These are phyloP conservation scores for Melampsora abietis-canadensis DNA, from an alignment of 1,284 basidiomycete genomes.

Conservation along the genomic window DNA sequence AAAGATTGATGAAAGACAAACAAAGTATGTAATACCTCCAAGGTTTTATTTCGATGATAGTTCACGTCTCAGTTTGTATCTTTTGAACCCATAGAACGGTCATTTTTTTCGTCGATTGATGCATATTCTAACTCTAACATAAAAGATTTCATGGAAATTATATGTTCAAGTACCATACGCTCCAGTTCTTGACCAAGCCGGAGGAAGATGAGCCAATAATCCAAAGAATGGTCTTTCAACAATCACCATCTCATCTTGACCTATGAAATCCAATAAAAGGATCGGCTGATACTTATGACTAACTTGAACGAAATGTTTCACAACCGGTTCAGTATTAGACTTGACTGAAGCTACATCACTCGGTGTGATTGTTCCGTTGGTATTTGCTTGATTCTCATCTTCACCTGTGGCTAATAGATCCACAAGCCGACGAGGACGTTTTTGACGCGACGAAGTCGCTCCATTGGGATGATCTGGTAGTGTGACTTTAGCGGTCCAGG, in stretches of 20 bases:
- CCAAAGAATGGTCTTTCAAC: constrained; percentile 31
- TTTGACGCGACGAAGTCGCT: neutral
- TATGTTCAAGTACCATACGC: constrained; percentile 17
- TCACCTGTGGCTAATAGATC: neutral
- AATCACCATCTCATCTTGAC: constrained; percentile 6
- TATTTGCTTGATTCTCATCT: neutral
- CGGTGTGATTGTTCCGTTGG: neutral
- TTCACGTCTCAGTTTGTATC: too few species aligned
- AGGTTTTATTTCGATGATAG: too few species aligned
- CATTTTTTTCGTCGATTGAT: too few species aligned
- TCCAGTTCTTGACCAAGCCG: constrained; percentile 13
- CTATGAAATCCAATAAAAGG: neutral
- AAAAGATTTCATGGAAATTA: too few species aligned
- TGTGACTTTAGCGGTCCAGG: constrained; percentile 10
- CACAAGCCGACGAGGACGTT: neutral
- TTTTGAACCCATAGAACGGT: too few species aligned
- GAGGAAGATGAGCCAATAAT: neutral
- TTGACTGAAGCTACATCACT: neutral
- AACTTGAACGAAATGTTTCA: neutral
- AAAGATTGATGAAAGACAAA: too few species aligned
- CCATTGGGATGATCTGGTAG: neutral
- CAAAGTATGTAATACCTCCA: too few species aligned
- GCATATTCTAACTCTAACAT: too few species aligned
- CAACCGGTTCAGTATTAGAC: neutral
- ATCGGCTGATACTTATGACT: constrained; percentile 21